Conservation (phyloP, 129 eudicot genomes). For the Sambucus nigra region DNA sequence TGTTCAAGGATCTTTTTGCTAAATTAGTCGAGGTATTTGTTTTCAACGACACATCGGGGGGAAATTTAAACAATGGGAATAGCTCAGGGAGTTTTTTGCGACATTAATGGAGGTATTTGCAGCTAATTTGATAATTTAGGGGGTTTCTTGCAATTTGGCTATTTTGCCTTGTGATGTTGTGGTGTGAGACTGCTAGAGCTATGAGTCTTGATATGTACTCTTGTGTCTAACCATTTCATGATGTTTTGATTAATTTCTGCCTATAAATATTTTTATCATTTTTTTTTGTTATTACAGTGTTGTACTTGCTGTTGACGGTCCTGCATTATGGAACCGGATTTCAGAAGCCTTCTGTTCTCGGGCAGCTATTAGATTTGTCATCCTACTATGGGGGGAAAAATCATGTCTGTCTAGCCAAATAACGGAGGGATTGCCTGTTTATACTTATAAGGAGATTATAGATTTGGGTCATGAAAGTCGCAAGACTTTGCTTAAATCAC, state of each 20-base stretch:
- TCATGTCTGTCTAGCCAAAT: conserved; percentile 33
- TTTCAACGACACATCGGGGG: no score
- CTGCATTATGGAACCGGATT: conserved; percentile 64
- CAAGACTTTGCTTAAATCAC: conserved; percentile 44
- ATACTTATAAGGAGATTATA: conserved; percentile 65
- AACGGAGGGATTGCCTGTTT: conserved; percentile 41
- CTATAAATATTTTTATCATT: not conserved
- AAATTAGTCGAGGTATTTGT: no score
- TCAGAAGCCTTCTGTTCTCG: conserved; percentile 39
- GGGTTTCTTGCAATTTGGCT: no score
- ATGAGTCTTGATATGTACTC: no score
- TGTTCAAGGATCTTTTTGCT: no score
- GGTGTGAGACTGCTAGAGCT: no score
- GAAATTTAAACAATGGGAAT: no score
- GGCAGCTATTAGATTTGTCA: conserved; percentile 53
- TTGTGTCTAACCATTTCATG: no score
- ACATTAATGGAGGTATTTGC: no score
- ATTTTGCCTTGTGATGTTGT: no score
- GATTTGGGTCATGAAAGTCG: conserved; percentile 61
- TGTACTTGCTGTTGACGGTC: conserved; percentile 81
- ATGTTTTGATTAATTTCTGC: conserved; percentile 3
- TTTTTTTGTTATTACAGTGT: conserved; percentile 41
- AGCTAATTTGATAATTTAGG: no score
- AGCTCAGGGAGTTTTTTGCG: no score
- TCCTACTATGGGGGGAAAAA: conserved; percentile 88